Base-by-base conservation (phyloP, 805 yeast genomes). In the Saccharomycopsis sp. region DNA sequence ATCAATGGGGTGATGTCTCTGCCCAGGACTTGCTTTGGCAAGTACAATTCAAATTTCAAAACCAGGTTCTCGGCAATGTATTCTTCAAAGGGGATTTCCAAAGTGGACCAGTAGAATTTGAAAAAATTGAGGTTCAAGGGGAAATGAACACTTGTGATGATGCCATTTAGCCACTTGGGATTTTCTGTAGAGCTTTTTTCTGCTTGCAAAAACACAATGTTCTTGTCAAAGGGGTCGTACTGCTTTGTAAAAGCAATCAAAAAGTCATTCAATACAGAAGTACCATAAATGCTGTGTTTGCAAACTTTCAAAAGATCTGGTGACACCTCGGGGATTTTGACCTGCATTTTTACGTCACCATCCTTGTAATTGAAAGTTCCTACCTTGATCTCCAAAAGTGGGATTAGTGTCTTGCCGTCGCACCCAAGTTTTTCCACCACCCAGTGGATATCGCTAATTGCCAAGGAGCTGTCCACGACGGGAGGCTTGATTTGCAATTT, bases 161-260 rank as follows among this genome's bases (percentile, higher is more conserved):
- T 34, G 15, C 38, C 30, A 26, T 31, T 34, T 15, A 43, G 13
- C 46, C 46, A 43, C 22, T 15, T 21, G 6, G 40, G 40, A 31
- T 43, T 43, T 23, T 43, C 35, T n/a, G n/a, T n/a, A n/a, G n/a
- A n/a, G 10, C 43, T 38, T 9, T 22, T 3, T 18, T n/a, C 4
- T 6, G 35, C 45, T n/a, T 35, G 26, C 7, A 37, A 21, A 13
- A 30, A 41, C 7, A 41, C 15, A 12, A 39, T 21, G 9, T 19
- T 15, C 8, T 4, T 25, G 13, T 39, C 37, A n/a, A 4, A 5
- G 4, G 30, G 33, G 13, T 39, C 42, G 25, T 32, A 39, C 12
- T 17, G 16, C n/a, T 21, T 33, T n/a, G 26, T 32, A 6, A 39
- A 5, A 4, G n/a, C 23, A 10, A 9, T 13, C 15, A 25, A 8